A percentile compares a stretch with the other conserved stretches of the same genome.
Evolutionary conservation across 768 basidiomycete species (phyloP).

Genomic region (Hydnum rufescens): DNA sequence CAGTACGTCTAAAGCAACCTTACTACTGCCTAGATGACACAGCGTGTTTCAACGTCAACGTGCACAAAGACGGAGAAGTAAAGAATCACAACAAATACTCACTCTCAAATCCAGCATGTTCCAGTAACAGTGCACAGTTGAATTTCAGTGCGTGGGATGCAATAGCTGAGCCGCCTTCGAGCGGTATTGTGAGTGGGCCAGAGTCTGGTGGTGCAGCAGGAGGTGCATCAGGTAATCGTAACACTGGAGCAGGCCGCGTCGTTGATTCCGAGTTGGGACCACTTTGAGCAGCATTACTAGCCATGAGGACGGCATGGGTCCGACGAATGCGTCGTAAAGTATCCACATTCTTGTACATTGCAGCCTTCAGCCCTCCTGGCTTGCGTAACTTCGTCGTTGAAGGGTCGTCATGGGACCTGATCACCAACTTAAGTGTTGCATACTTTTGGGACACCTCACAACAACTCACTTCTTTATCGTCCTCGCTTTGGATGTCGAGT

Average conservation of each 20-base stretch:
- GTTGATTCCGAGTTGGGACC: constrained; percentile 22
- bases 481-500: no score
- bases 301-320: constrained; percentile 27
- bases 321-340: constrained; percentile 53
- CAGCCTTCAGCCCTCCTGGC: constrained; percentile 31
- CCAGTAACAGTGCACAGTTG: constrained; percentile 33
- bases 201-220: background rate
- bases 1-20: constrained; percentile 55
- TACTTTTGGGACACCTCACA: no score
- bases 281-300: constrained; percentile 39
- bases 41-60: no score
- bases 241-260: background rate
- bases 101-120: constrained; percentile 90
- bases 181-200: constrained; percentile 1
- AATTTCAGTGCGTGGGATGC: constrained; percentile 2
- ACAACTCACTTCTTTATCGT: no score
- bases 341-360: constrained; percentile 62
- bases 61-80: no score
- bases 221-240: background rate
- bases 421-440: no score
- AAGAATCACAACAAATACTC: constrained; percentile 13
- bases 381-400: no score
- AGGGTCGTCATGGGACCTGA: no score
- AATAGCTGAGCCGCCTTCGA: constrained; percentile 5
- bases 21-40: constrained; percentile 40